Evolutionary conservation across 768 basidiomycete genomes (phyloP), one percentile per base, ranked within the genome.

Genomic region (Suillus subalutaceus): DNA sequence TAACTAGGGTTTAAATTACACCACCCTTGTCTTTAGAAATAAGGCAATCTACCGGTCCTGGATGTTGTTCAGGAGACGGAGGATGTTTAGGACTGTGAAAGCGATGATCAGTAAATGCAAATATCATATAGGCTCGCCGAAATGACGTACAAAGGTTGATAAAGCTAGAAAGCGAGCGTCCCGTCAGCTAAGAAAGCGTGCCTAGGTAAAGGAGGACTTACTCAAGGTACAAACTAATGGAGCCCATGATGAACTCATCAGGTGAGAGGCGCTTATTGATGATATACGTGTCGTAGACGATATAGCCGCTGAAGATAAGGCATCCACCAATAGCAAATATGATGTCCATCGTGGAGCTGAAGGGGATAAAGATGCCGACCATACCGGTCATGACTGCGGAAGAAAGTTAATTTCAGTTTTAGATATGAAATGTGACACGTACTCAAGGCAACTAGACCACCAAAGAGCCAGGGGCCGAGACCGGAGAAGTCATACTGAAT

Each of bases 191-290:
- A 71, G 64, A 50, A 56, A 53, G 37, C 4, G 61, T 4, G 43
- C 62, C 32, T 57, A 23, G 23, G 37, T 57, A 6, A 44, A 67
- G 26, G 6, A 67, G 26, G 6, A 89, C 89, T 70, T 79, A 92
- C 88, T 98, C 97, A 64, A 98, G 89, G 79, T 98, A 99, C n/a
- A 99, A 86, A 69, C 89, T 90, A 73, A 98, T 90, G 20, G 94
- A 85, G 43, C 90, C 97, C 81, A 97, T 81, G 70, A 97, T 95
- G 76, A 86, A 95, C 77, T 99, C 97, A 69, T 99, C 97, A 4
- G 95, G 94, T 2, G 92, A 93, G 23, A 97, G 81, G 66, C 88
- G 88, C 72, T 89, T 90, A 80, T 93, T 94, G 83, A 99, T 96
- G 68, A 88, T 75, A 76, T 91, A 95, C 3, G 97, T 98, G 77